Base-by-base conservation (phyloP, 2,329 filamentous ascomycete genomes). In the Epichloe sp. region DNA sequence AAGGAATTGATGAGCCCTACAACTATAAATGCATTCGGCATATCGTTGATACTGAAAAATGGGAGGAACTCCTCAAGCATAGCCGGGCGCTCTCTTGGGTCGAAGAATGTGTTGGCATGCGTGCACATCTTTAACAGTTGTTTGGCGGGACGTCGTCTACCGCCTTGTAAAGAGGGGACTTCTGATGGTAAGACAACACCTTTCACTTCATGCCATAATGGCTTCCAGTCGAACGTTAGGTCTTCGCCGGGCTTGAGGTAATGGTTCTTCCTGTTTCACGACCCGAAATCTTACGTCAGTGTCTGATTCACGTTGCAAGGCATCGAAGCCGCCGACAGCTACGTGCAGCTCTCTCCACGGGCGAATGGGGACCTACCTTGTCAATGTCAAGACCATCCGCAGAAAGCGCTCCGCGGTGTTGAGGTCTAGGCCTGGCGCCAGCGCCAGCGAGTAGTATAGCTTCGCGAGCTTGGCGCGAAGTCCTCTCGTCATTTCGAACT, bases 321-420 rank as follows among this genome's bases (percentile, higher is more conserved):
- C 14, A 53, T 48, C 19, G 50, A 52, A 51, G 45, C 37, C 34
- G 5, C 31, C 15, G 14, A 15, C 38, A 8, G 35, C 40, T 11
- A 43, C n/a, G 26, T 38, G 37, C 49, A 23, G 10, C 21, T 31
- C 38, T 12, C 47, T 17, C 23, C 23, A 17, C 4, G 17, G n/a
- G 17, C 19, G 2, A 35, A 37, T 45, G 19, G 26, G n/a, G 26
- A 71, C 83, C 68, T 71, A 93, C 89, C 93, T 94, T n/a, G 90
- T 95, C 59, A 98, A 71, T 11, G 88, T 83, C 68, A 96, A 86
- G 62, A 97, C 91, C 90, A 97, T 97, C 73, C 88, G 93, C 44
- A 91, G 80, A 65, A 98, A 98, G 53, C 91, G 81, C 69, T 98
- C 94, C 4, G 88, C 79, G 8, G 90, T 82, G 53, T 77, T 77